Evolutionary conservation across 352 stramenopile genomes (phyloP), one percentile per base, ranked within the genome.

Genomic region (Phytopythium kandeliae): DNA sequence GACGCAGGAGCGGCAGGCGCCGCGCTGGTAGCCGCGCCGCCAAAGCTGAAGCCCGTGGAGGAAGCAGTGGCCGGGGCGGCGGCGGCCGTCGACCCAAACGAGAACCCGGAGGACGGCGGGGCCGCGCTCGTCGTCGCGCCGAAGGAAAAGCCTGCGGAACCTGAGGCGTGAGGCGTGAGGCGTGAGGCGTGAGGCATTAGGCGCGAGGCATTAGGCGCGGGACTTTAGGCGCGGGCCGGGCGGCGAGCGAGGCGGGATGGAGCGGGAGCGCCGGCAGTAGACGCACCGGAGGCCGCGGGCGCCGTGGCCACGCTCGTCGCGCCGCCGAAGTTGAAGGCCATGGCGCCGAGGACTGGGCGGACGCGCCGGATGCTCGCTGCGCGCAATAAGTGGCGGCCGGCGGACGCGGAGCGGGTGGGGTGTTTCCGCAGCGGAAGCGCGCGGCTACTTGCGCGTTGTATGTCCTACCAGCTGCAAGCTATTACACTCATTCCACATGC

Each of bases 291-390:
- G 31, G 31, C 48, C 1, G 53, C 49, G 13, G 54, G 15, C 15
- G 48, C 33, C n/a, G 36, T 8, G 31, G 54, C 45, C 12, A 45
- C 51, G 11, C 60, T 36, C 16, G 71, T 45, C 13, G 71, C 63
- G 4, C 37, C 37, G 38, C 68, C 58, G 34, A 82, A 82, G 34
- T 56, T 76, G 42, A 83, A 83, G 53, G 63, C 56, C 46, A 30
- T 41, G 31, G 46, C 46, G 46, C 46, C 19, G 31, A 51, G 37
- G 46, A 51, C 19, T 22, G 22, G 46, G 19, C 31, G 30, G 45
- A 7, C 0, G 28, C 8, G 11, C 2, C 6, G 15, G 35, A 41
- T 16, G 28, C 5, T 5, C 28, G 28, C n/a, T n/a, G n/a, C n/a
- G n/a, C n/a, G 31, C 31, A 11, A 35, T 35, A 6, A 35, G 11